These are phyloP conservation scores for Nidularia pulvinata DNA, from an alignment of 768 basidiomycete species.

Conservation along the genomic window DNA sequence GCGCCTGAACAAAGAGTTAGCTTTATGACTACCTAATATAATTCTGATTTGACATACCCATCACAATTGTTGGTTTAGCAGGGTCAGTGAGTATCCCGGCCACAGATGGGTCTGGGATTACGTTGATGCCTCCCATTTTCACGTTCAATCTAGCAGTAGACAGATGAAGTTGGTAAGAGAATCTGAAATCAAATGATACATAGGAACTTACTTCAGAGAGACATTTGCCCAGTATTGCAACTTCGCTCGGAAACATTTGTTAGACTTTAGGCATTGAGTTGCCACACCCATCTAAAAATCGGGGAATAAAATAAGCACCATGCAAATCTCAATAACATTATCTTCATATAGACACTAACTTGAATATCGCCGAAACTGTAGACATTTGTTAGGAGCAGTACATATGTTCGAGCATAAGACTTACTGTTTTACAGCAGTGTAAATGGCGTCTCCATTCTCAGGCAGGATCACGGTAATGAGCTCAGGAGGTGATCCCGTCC, in stretches of 20 bases:
- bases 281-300: constrained; percentile 64
- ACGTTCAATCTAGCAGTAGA: constrained; percentile 61
- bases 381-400: background rate
- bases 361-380: constrained; percentile 64
- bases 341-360: constrained; percentile 8
- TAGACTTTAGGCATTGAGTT: constrained; percentile 72
- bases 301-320: no score
- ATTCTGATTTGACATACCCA: constrained; percentile 43
- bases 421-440: constrained; percentile 52
- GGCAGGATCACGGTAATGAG: constrained; percentile 73
- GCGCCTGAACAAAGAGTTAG: constrained; percentile 41
- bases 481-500: constrained; percentile 38
- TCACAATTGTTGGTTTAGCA: constrained; percentile 70
- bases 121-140: constrained; percentile 82
- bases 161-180: background rate
- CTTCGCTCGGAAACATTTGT: constrained; percentile 62
- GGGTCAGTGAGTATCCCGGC: constrained; percentile 62
- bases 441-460: constrained; percentile 69
- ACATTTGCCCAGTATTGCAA: constrained; percentile 82
- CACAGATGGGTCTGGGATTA: constrained; percentile 62
- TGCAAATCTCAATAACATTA: background rate
- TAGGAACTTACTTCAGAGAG: constrained; percentile 62
- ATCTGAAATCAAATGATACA: background rate
- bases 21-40: background rate
- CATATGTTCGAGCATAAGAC: background rate